Conservation (phyloP, 1,139 yeast species). For the Kodamaea sp. region DNA sequence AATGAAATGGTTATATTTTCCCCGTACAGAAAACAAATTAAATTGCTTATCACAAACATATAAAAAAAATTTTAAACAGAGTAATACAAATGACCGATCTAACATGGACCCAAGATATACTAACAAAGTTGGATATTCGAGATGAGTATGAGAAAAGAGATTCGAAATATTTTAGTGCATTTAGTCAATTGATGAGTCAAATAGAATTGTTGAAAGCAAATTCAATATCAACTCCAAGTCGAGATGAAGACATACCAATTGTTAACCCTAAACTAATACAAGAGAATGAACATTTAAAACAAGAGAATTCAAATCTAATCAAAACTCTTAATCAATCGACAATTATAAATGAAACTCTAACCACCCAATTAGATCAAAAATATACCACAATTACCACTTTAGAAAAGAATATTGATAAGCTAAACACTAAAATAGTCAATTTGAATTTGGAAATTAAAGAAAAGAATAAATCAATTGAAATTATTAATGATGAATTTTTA, state of each 20-base stretch:
- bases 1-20: too few species aligned
- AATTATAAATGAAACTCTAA: slow-evolving; percentile 22
- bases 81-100: not conserved
- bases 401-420: slow-evolving; percentile 20
- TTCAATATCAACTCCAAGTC: slow-evolving; percentile 16
- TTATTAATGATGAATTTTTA: slow-evolving; percentile 67
- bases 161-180: slow-evolving; percentile 31
- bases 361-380: slow-evolving; percentile 13
- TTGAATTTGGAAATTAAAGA: slow-evolving; percentile 48
- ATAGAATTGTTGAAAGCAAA: slow-evolving; percentile 7
- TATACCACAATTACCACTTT: slow-evolving; percentile 15
- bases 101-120: slow-evolving; percentile 16
- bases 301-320: slow-evolving; percentile 18
- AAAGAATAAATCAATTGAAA: slow-evolving; percentile 54
- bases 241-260: slow-evolving; percentile 9
- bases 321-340: slow-evolving; percentile 25
- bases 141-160: slow-evolving; percentile 35
- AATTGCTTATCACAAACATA: not conserved
- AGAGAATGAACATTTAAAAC: slow-evolving; percentile 8
- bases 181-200: slow-evolving; percentile 25
- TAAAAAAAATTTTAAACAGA: not conserved
- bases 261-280: slow-evolving; percentile 1
- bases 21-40: too few species aligned
- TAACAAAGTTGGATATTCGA: slow-evolving; percentile 24
- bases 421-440: slow-evolving; percentile 30